Base-by-base conservation (phyloP, 164 flowering plant genomes). In the Platanus orientalis region DNA sequence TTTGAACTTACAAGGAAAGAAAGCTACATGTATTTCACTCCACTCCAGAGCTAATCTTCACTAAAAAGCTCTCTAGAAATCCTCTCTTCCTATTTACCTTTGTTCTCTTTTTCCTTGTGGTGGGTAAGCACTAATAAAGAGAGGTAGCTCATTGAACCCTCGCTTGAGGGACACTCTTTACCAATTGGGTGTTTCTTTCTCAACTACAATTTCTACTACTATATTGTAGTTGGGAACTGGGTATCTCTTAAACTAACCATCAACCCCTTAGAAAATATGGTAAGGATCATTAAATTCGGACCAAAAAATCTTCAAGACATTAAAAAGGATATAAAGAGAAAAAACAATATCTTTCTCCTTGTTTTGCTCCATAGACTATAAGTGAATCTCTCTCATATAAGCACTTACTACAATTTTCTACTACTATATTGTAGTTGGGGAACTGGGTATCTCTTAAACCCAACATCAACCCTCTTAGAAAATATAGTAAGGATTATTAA, bases 131-230 rank as follows among this genome's bases (percentile, higher is more conserved):
- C 57, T 17, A 61, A 21, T 32, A 45, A 45, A 45, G 6, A 61
- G 45, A 32, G 32, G 56, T 50, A 60, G 40, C 24, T 25, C 26
- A 17, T 47, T 48, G 53, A 29, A 42, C 39, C 28, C 30, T 45
- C 47, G 39, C 63, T 61, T 34, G 30, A 50, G 29, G 29, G 57
- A 51, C 56, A 50, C 40, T 29, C 14, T 29, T 29, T 44, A n/a
- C 21, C 9, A 6, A 17, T 11, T 4, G 1, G 7, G 16, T 27
- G 36, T 29, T 25, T 3, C 30, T 45, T 27, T 44, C 51, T 45
- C 36, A 44, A n/a, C 42, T 29, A 29, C 20, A n/a, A n/a, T n/a
- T n/a, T n/a, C n/a, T 45, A 45, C 4, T n/a, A 36, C 36, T 36
- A 7, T 47, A 17, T 17, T 10, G 6, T 11, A 7, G 17, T 25